Percentiles rank a stretch among this genome's conserved stretches.
phyloP scores from a whole-genome alignment of 768 basidiomycete genomes.

The Mycena vulgaris region DNA sequence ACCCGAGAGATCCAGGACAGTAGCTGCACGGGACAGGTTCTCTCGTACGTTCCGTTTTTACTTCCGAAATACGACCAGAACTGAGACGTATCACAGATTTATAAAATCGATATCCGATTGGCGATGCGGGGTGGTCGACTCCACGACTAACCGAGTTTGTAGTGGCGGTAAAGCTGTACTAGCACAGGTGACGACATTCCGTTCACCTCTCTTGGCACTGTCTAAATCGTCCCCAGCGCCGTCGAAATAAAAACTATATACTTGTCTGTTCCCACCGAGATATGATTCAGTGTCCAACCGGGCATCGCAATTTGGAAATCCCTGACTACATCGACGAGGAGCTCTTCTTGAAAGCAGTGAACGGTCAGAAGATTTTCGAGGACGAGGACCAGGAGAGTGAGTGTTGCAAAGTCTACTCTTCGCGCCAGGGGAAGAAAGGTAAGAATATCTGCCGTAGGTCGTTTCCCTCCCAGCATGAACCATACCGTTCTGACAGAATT shows the following conservation, averaged over 20 bases:
- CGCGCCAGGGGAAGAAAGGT: slow-evolving; percentile 16
- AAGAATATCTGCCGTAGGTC: slow-evolving; percentile 22
- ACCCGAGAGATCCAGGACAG: slow-evolving; percentile 12
- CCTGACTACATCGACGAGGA: slow-evolving; percentile 18
- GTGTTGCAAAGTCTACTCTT: slow-evolving; percentile 12
- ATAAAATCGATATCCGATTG: too few species aligned
- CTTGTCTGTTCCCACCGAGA: too few species aligned
- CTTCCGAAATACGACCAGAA: slow-evolving; percentile 9
- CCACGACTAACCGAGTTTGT: background rate
- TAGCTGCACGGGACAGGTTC: slow-evolving; percentile 2
- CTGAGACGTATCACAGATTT: slow-evolving; percentile 16
- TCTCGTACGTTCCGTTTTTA: background rate
- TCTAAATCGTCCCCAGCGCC: slow-evolving; percentile 7
- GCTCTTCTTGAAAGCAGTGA: slow-evolving; percentile 14
- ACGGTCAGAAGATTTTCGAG: too few species aligned
- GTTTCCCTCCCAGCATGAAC: background rate
- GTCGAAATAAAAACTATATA: too few species aligned
- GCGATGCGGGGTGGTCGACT: background rate
- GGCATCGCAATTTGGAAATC: slow-evolving; percentile 17
- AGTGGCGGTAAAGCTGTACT: slow-evolving; percentile 7
- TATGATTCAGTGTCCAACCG: slow-evolving; percentile 18
- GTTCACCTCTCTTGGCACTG: background rate
- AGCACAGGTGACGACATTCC: slow-evolving; percentile 6
- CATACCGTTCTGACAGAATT: slow-evolving; percentile 1
- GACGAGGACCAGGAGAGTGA: too few species aligned